Evolutionary conservation across 2,329 filamentous ascomycete genomes (phyloP), one percentile per base, ranked within the genome.

Genomic region (Pseudogymnoascus sp.): DNA sequence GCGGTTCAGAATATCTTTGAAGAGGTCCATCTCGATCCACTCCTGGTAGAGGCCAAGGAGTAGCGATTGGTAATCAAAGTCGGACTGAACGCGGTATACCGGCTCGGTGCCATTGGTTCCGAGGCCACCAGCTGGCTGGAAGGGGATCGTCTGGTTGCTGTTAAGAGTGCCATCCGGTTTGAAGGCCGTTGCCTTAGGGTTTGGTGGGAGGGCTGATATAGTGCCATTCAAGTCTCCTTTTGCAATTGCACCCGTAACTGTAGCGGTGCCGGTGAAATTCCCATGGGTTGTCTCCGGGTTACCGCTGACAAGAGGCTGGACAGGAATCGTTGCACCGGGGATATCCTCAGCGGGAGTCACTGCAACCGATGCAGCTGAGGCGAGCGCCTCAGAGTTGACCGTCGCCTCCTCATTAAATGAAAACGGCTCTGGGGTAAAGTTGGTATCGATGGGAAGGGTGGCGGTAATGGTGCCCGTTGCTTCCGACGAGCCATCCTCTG

Each of bases 21-120:
- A 95, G 13, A 91, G 80, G 72, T 95, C 91, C 1, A 95, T 80
- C 76, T 95, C 90, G 62, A 93, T 91, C 82, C 85, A 95, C 75
- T 95, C 90, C 70, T 92, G 88, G 72, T 93, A 93, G 0, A 93
- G 78, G 11, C 83, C 89, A 11, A 95, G 79, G 31, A 95, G 80
- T 59, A 72, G 64, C 0, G 89, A 92, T 72, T 93, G 82, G 72
- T 88, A 95, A 74, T 95, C 91, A 71, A 92, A 95, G 71, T 96
- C 91, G 67, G 87, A 90, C 70, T 90, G 81, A 0, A 90, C 86
- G 65, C 88, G 85, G 74, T 93, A 93, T 1, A 91, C 84, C 1
- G 90, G 90, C 47, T 82, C 80, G 0, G 85, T 83, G n/a, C 89
- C 89, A 65, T 93, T 93, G 47, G 89, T 92, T 2, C 89, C 90